Conservation (phyloP, 2,329 filamentous ascomycete species). For the Diplocarpon rosae region DNA sequence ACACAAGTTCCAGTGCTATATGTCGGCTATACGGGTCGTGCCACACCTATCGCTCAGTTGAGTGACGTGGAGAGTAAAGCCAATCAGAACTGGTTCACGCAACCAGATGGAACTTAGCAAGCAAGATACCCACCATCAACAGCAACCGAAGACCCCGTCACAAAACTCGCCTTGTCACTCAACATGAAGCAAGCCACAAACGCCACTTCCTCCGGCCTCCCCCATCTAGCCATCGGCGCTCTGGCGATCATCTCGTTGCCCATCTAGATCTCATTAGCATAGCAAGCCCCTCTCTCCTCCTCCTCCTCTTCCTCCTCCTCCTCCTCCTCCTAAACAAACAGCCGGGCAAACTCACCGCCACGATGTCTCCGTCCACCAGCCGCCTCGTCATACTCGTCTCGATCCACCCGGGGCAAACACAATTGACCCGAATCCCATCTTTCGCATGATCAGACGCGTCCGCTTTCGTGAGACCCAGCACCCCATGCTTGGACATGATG, state of each 20-base stretch:
- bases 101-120: neutral
- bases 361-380: slow-evolving; percentile 1
- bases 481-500: slow-evolving; percentile 19
- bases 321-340: no score
- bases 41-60: no score
- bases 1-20: no score
- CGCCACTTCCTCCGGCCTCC: slow-evolving; percentile 13
- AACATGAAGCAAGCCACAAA: slow-evolving; percentile 17
- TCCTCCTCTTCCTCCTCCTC: neutral
- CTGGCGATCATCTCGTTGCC: slow-evolving; percentile 4
- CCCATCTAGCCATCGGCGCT: slow-evolving; percentile 13
- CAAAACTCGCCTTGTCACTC: slow-evolving; percentile 19
- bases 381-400: slow-evolving; percentile 9
- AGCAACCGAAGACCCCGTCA: slow-evolving; percentile 12
- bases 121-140: slow-evolving; percentile 18
- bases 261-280: slow-evolving; percentile 5
- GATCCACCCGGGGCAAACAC: slow-evolving; percentile 20
- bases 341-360: slow-evolving; percentile 4
- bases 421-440: slow-evolving; percentile 17
- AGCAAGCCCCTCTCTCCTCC: neutral
- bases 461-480: slow-evolving; percentile 26
- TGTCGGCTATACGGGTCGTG: no score
- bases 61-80: no score
- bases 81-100: no score
- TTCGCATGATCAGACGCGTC: slow-evolving; percentile 25